Base-by-base conservation (phyloP, 2,329 filamentous ascomycete genomes). In the Chaetomiaceae sp. region DNA sequence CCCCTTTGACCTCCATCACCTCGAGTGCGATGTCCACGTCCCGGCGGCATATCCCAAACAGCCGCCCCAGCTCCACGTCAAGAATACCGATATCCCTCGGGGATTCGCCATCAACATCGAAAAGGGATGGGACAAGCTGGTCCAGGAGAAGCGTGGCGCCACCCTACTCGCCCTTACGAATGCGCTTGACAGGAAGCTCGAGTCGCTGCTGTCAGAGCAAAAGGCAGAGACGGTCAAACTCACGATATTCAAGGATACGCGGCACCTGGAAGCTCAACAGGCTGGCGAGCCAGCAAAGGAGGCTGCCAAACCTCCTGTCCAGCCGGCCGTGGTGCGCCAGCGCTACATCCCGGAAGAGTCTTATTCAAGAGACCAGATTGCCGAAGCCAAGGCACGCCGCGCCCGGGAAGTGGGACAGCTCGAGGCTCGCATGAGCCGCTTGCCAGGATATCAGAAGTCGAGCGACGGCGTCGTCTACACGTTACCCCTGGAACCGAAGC, bases 21-120 rank as follows among this genome's bases (percentile, higher is more conserved):
- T 94, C 29, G 77, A 87, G 37, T 91, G 87, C 66, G 75, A 82
- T 39, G 71, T 94, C 34, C 77, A 74, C 47, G 76, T 94, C 19
- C 88, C 89, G 1, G 66, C 65, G 9, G 69, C 69, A 17, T 92
- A 88, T 68, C 88, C 88, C 17, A 69, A 71, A 36, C 68, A 71
- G 38, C 72, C 71, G 25, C 83, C 88, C 34, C 73, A 71, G 15
- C 72, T 94, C 49, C 77, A 76, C 17, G 81, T 92, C 47, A 76
- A 69, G 47, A 65, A 66, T 47, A 60, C 46, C 12, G 58, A 68
- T 59, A 84, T 88, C 54, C 83, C 82, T 8, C 73, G 81, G 54
- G 83, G 81, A 0, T 91, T 87, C 65, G 80, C 85, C 63, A 80
- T 88, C 68, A 92, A 91, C 68, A 80, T 94, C 34, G 87, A 91